Base-by-base conservation (phyloP, 2,329 filamentous ascomycete genomes). In the Claviceps monticola region DNA sequence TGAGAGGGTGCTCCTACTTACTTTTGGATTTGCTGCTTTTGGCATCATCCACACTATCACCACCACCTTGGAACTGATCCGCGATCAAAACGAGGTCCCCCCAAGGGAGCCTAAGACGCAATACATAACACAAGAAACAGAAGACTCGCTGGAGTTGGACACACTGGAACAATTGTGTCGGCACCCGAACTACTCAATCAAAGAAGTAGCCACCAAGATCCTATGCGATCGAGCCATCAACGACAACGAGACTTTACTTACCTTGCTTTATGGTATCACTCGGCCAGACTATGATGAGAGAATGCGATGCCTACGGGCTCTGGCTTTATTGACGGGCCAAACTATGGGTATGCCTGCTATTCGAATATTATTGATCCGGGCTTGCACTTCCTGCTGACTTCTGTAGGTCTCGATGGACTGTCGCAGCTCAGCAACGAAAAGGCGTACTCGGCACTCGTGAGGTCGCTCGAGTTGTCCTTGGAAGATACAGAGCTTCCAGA, bases 111-210 rank as follows among this genome's bases (percentile, higher is more conserved):
- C 80, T 38, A 83, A 84, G 62, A 79, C 84, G 49, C 79, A 83
- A 58, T 86, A 86, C 63, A 85, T 88, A 56, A 85, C 81, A 14
- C 82, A 88, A 63, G 80, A 84, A 23, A 86, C 83, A 2, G 84
- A 89, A 61, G 84, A 88, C 61, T 78, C 83, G 2, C 71, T 89
- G 43, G 78, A 81, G 53, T 62, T 81, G 11, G 72, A 75, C 43
- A 89, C 86, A 0, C 71, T 90, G 9, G 72, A 81, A 49, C 84
- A 80, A 56, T 74, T 90, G 4, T 70, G 86, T 13, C 72, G 76
- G 49, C 85, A 85, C 63, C 84, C 84, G 54, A 91, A 83, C 64
- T 83, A 79, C 60, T 78, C 84, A 19, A 84, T 90, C 56, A 75
- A 82, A 57, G 82, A 86, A 54, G 83, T 84, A 52, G 79, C 82